Base-by-base conservation (phyloP, 2,329 filamentous ascomycete species). In the Phialemoniopsis sp. region DNA sequence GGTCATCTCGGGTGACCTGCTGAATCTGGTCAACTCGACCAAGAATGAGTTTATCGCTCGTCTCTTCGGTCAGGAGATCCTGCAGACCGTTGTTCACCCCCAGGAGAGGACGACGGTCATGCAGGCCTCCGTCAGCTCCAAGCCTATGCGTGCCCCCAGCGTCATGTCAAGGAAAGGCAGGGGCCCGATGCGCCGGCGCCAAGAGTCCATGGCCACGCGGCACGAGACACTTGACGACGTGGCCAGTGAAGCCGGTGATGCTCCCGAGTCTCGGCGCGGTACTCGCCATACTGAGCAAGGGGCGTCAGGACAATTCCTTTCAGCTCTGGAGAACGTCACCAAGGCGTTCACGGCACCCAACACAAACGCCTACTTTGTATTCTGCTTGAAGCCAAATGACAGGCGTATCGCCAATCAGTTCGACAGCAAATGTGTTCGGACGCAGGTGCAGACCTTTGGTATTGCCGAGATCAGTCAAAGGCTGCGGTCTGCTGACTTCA, bases 371-470 rank as follows among this genome's bases (percentile, higher is more conserved):
- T 98, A 98, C 64, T 97, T 96, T 52, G 79, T 98, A 33, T 96
- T 98, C 64, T 98, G 93, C 56, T 67, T 98, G 47, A 98, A 98
- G 65, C 91, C 93, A 16, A 98, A 98, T 52, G 93, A 98, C 59
- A 80, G 93, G 38, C 82, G 93, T 36, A 98, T 98, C 49, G 91
- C 93, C 45, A 98, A 98, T 51, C 93, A 98, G 56, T 98, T 97
- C 53, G 93, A 98, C 62, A 96, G 89, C 76, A 97, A 97, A 63
- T 98, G 93, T 58, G 93, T 98, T 16, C 83, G 93, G 4, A 87
- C 87, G 10, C 93, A 98, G 58, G 78, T 98, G 2, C 91, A 97
- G 57, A 95, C 89, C 0, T 88, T 97, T 50, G 93, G 93, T 26
- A 95, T 98, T 54, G 90, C 90, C 2, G 93, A 98, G 58, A 96